Base-by-base conservation (phyloP, 2,329 filamentous ascomycete species). In the Fusarium foetens region DNA sequence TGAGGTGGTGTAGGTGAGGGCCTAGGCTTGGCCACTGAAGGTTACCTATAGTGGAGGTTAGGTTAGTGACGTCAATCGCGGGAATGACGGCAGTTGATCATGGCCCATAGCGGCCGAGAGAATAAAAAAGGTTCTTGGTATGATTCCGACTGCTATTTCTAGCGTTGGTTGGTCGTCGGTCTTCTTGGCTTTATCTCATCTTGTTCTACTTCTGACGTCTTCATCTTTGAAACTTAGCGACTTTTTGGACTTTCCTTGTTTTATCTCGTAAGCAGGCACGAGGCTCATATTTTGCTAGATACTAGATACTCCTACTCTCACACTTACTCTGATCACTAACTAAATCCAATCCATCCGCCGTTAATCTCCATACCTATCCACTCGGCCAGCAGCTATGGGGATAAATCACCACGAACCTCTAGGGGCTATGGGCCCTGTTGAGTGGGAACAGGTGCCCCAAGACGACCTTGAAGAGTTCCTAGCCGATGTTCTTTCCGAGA, bases 401-500 rank as follows among this genome's bases (percentile, higher is more conserved):
- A 62, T 33, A 21, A 82, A 82, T 63, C 84, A 91, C 61, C 89
- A 92, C 74, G 85, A 89, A 66, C 87, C 90, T 14, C 83, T 92
- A 58, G 83, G 85, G 78, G 84, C 84, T 39, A 85, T 93, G 42
- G 84, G 84, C 38, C 88, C 89, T 16, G 82, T 87, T 65, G 82
- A 87, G 48, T 91, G 88, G 86, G 79, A 84, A 38, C 81, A 82
- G 73, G 72, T 84, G 58, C 75, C 82, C 70, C 79, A 82, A 29
- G 82, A 88, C 51, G 82, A 86, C 64, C 85, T 91, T 43, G 82
- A 85, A 25, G 75, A 83, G 12, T 91, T 90, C 77, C 80, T 92
- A 45, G 77, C 83, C 63, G 82, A 86, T 45, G 89, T 92, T 66
- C 93, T 95, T 79, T 83, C 83, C 33, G 87, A 92, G 67, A 90